A percentile compares a stretch with the other conserved stretches of the same genome.
Conservation (phyloP, 1,284 basidiomycete genomes). For the Microbotryum violaceum region DNA sequence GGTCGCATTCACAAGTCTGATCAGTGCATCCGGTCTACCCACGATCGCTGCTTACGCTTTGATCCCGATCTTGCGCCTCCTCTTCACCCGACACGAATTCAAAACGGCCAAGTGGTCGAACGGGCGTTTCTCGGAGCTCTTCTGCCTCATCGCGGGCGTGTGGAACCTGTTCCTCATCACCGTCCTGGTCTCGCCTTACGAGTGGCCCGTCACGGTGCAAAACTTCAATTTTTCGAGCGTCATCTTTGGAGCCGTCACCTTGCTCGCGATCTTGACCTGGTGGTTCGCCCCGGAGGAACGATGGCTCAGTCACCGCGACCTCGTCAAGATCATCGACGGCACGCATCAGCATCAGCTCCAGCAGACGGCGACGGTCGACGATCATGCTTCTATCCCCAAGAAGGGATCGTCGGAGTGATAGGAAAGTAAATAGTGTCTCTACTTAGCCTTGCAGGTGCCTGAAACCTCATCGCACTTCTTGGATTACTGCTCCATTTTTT, state of each 20-base stretch:
- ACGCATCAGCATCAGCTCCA: too few species aligned
- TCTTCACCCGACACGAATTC: conserved; percentile 66
- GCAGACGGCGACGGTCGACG: too few species aligned
- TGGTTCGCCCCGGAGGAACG: conserved; percentile 64
- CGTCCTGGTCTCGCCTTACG: conserved; percentile 69
- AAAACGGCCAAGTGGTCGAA: conserved; percentile 60
- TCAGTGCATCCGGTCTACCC: conserved; percentile 70
- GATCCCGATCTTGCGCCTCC: conserved; percentile 61
- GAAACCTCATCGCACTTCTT: too few species aligned
- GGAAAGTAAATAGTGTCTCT: too few species aligned
- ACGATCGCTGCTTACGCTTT: conserved; percentile 75
- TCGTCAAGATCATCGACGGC: conserved; percentile 34
- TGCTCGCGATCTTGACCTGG: conserved; percentile 67
- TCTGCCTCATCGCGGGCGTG: conserved; percentile 57
- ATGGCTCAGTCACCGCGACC: conserved; percentile 59
- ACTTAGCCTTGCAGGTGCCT: too few species aligned
- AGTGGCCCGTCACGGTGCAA: conserved; percentile 62
- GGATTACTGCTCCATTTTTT: too few species aligned
- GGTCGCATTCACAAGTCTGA: conserved; percentile 75
- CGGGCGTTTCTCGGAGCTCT: conserved; percentile 56
- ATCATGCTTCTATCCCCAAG: too few species aligned
- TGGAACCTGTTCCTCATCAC: conserved; percentile 53
- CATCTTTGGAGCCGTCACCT: conserved; percentile 65
- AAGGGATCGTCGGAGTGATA: too few species aligned
- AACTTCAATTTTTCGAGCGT: conserved; percentile 67